Evolutionary conservation across 108 stramenopile genomes (phyloP).

Genomic region (Discostella stelligeroides): DNA sequence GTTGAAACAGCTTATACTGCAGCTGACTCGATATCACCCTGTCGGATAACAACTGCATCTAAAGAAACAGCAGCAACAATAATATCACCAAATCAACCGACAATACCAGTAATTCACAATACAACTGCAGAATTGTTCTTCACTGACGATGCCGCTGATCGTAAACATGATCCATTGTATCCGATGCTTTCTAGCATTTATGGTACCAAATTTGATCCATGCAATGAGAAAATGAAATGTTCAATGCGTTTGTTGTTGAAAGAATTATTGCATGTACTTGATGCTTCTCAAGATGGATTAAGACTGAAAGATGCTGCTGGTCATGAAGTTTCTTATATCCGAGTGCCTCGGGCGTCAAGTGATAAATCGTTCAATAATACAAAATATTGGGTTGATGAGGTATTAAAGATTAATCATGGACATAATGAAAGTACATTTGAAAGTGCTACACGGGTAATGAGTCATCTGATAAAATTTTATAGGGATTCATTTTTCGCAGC

Average conservation of each 20-base stretch:
- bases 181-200: neutral
- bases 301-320: neutral
- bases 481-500: neutral
- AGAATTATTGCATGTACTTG: conserved; percentile 1
- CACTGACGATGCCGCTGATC: no score
- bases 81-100: no score
- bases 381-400: conserved; percentile 4
- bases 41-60: no score
- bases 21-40: no score
- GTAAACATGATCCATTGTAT: neutral
- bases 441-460: neutral
- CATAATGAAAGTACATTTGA: neutral
- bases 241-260: neutral
- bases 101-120: no score
- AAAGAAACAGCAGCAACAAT: no score
- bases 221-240: neutral
- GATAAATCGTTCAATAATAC: neutral
- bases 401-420: neutral
- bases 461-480: conserved; percentile 3
- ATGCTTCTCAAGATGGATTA: neutral
- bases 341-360: neutral
- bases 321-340: neutral
- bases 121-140: no score
- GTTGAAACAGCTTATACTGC: no score
- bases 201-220: neutral